These are phyloP conservation scores for Apiospora saccharicola DNA, from an alignment of 2,329 filamentous ascomycete genomes.

Conservation along the genomic window DNA sequence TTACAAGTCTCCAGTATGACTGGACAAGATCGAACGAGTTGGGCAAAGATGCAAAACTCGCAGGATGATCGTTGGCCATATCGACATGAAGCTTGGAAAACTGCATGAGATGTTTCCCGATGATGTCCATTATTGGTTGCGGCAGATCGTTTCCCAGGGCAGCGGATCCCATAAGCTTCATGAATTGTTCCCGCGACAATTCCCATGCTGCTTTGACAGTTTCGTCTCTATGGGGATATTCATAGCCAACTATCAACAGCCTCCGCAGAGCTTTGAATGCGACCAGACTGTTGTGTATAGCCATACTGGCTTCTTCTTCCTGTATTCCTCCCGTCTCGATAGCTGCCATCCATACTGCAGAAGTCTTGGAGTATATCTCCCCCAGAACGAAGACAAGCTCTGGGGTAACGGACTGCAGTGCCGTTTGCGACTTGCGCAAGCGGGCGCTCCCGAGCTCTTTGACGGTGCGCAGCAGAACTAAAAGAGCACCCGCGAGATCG, in stretches of 20 bases:
- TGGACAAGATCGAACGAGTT: slow-evolving; percentile 79
- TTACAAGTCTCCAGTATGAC: slow-evolving; percentile 86
- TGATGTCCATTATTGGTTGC: slow-evolving; percentile 61
- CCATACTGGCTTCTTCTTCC: slow-evolving; percentile 64
- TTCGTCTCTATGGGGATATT: slow-evolving; percentile 79
- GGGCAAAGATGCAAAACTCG: slow-evolving; percentile 83
- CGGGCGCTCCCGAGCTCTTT: slow-evolving; percentile 89
- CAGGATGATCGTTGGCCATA: slow-evolving; percentile 81
- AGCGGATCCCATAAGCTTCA: slow-evolving; percentile 73
- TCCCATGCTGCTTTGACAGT: slow-evolving; percentile 84
- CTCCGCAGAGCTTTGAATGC: slow-evolving; percentile 83
- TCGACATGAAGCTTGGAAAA: slow-evolving; percentile 91
- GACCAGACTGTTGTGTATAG: slow-evolving; percentile 79
- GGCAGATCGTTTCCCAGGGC: slow-evolving; percentile 63
- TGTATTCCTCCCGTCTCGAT: slow-evolving; percentile 65
- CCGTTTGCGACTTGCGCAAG: slow-evolving; percentile 76
- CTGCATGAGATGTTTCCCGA: slow-evolving; percentile 90
- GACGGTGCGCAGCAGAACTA: slow-evolving; percentile 83
- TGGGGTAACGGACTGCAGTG: slow-evolving; percentile 79
- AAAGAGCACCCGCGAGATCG: slow-evolving; percentile 74
- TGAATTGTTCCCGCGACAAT: slow-evolving; percentile 78
- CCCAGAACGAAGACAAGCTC: slow-evolving; percentile 84
- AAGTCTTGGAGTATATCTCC: slow-evolving; percentile 79
- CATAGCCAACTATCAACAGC: slow-evolving; percentile 81
- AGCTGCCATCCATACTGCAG: slow-evolving; percentile 71